Conservation (phyloP, 805 yeast genomes). For the Candida pseudofarinosa region DNA sequence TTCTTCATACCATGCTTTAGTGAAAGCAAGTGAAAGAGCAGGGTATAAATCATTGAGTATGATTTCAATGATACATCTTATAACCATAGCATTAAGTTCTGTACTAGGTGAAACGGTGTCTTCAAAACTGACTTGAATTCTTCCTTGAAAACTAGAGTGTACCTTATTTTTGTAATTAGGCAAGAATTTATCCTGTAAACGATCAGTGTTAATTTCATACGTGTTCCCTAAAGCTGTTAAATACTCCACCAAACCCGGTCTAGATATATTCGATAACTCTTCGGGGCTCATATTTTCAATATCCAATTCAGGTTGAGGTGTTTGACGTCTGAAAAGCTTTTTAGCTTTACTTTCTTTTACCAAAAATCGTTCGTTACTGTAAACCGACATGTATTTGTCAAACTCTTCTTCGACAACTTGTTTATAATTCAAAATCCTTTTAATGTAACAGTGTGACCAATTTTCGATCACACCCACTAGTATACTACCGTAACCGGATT, state of each 20-base stretch:
- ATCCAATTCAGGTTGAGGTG: slow-evolving; percentile 18
- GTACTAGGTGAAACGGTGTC: slow-evolving; percentile 57
- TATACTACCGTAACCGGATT: slow-evolving; percentile 75
- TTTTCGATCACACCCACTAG: slow-evolving; percentile 73
- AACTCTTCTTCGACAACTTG: slow-evolving; percentile 44
- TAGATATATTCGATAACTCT: slow-evolving; percentile 33
- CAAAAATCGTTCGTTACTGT: slow-evolving; percentile 34
- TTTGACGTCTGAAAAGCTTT: slow-evolving; percentile 28
- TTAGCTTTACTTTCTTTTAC: slow-evolving; percentile 42
- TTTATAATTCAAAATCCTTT: slow-evolving; percentile 64
- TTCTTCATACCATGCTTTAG: slow-evolving; percentile 68
- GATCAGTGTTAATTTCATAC: slow-evolving; percentile 70
- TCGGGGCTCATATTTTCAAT: slow-evolving; percentile 39
- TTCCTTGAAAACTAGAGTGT: slow-evolving; percentile 35
- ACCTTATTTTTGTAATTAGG: slow-evolving; percentile 61
- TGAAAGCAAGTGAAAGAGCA: slow-evolving; percentile 59
- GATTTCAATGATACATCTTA: slow-evolving; percentile 61
- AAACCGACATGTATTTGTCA: slow-evolving; percentile 38
- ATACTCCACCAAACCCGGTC: slow-evolving; percentile 76
- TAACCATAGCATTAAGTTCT: slow-evolving; percentile 75
- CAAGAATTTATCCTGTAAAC: slow-evolving; percentile 62
- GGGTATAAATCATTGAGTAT: slow-evolving; percentile 68
- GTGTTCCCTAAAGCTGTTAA: slow-evolving; percentile 81
- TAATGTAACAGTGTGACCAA: slow-evolving; percentile 56
- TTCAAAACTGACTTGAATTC: slow-evolving; percentile 33